Evolutionary conservation across 805 yeast species (phyloP).

Genomic region (Metschnikowia bowlesiae): DNA sequence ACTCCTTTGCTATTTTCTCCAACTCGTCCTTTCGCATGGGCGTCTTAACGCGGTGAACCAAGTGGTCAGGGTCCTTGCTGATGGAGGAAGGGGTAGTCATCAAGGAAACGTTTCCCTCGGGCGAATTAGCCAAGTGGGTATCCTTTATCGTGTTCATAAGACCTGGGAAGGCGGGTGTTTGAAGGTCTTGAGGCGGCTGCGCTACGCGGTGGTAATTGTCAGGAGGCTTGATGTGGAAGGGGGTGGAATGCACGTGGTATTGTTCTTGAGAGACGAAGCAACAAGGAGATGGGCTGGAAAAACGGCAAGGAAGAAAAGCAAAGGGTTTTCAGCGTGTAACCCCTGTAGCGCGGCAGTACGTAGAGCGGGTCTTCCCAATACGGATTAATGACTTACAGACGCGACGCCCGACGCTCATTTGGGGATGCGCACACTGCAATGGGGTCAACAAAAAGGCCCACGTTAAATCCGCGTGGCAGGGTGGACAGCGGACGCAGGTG

Average conservation of each 20-base stretch:
- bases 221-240: not conserved
- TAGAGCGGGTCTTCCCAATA: slow-evolving; percentile 7
- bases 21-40: slow-evolving; percentile 41
- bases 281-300: not conserved
- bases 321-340: not conserved
- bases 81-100: slow-evolving; percentile 10
- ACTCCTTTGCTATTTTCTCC: slow-evolving; percentile 41
- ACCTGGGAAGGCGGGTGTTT: not conserved
- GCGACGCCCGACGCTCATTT: slow-evolving; percentile 7
- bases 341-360: slow-evolving; percentile 2
- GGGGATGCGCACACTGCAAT: slow-evolving; percentile 1
- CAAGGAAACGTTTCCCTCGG: slow-evolving; percentile 13
- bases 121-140: slow-evolving; percentile 17
- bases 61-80: slow-evolving; percentile 7
- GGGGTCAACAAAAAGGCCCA: not conserved
- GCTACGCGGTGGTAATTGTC: not conserved
- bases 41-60: slow-evolving; percentile 24
- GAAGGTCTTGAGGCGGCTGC: not conserved
- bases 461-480: not conserved
- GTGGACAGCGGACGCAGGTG: too few species aligned
- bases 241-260: not conserved
- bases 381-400: slow-evolving; percentile 15
- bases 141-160: slow-evolving; percentile 24
- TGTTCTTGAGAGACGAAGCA: not conserved
- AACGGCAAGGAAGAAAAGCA: slow-evolving; percentile 6